Conservation (phyloP, 768 basidiomycete species). For the Arthromyces matolae region DNA sequence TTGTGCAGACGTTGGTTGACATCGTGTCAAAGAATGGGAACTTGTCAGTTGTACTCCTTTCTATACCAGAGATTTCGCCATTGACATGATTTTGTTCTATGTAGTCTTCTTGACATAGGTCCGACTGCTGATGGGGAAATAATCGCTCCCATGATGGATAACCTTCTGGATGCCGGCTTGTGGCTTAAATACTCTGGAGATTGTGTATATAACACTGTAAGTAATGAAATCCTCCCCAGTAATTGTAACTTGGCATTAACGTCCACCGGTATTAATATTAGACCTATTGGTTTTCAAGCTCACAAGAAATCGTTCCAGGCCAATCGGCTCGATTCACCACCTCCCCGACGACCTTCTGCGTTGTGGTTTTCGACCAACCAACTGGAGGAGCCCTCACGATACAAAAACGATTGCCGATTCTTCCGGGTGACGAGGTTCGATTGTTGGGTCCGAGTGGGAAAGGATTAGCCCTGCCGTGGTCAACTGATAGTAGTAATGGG, state of each 20-base stretch:
- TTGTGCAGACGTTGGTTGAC: slow-evolving; percentile 49
- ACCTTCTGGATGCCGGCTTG: slow-evolving; percentile 45
- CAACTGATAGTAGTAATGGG: slow-evolving; percentile 24
- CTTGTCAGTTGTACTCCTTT: slow-evolving; percentile 42
- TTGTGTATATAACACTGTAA: slow-evolving; percentile 51
- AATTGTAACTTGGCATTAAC: neutral
- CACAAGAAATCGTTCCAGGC: slow-evolving; percentile 31
- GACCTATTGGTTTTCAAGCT: slow-evolving; percentile 47
- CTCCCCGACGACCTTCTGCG: slow-evolving; percentile 48
- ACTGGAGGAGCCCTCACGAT: slow-evolving; percentile 30
- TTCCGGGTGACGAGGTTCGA: slow-evolving; percentile 37
- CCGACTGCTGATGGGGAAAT: slow-evolving; percentile 55
- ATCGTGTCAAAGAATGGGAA: slow-evolving; percentile 64
- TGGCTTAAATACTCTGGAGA: slow-evolving; percentile 50
- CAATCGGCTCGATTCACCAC: slow-evolving; percentile 43
- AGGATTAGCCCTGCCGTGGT: slow-evolving; percentile 27
- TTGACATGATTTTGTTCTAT: neutral
- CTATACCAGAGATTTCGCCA: too few species aligned
- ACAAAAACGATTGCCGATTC: slow-evolving; percentile 41
- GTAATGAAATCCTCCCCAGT: slow-evolving; percentile 16
- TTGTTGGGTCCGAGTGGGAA: slow-evolving; percentile 28
- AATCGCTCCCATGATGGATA: slow-evolving; percentile 42
- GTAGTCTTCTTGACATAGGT: slow-evolving; percentile 48
- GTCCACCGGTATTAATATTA: slow-evolving; percentile 14
- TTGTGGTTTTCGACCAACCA: slow-evolving; percentile 41